A percentile compares a stretch with the other conserved stretches of the same genome.
Conservation (phyloP, 2,329 filamentous ascomycete genomes). For the Arthrobotrys iridis region DNA sequence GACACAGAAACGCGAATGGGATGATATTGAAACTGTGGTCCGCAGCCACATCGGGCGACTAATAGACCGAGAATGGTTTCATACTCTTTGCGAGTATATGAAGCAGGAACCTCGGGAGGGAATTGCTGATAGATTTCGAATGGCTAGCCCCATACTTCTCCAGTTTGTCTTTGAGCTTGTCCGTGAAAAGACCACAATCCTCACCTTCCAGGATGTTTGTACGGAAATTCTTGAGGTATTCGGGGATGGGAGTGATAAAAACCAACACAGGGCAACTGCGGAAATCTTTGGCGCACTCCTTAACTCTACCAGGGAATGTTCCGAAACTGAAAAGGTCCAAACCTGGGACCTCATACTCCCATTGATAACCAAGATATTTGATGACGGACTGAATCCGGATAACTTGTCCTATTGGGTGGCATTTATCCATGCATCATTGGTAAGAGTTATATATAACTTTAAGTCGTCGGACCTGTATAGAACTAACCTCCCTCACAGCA, state of each 20-base stretch:
- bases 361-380: constrained; percentile 83
- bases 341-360: constrained; percentile 93
- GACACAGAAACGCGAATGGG: constrained; percentile 74
- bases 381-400: constrained; percentile 92
- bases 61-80: constrained; percentile 85
- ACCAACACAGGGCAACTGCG: constrained; percentile 93
- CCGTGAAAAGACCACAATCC: constrained; percentile 78
- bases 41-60: constrained; percentile 82
- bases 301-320: constrained; percentile 76
- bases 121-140: constrained; percentile 84
- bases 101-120: constrained; percentile 94
- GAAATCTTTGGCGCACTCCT: constrained; percentile 91
- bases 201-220: constrained; percentile 87
- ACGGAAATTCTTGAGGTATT: constrained; percentile 80
- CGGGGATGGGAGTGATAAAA: constrained; percentile 93
- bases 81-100: constrained; percentile 87
- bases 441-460: constrained; percentile 36
- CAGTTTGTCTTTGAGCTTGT: constrained; percentile 91
- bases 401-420: constrained; percentile 95
- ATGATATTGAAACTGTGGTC: constrained; percentile 78
- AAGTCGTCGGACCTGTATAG: not conserved
- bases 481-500: constrained; percentile 66
- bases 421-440: constrained; percentile 80
- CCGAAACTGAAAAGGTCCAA: constrained; percentile 75
- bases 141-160: constrained; percentile 85